Percentiles rank a stretch among this genome's conserved stretches.
These are phyloP conservation scores for Papiliotrema flavescens DNA, from an alignment of 1,284 basidiomycete genomes.

Conservation along the genomic window DNA sequence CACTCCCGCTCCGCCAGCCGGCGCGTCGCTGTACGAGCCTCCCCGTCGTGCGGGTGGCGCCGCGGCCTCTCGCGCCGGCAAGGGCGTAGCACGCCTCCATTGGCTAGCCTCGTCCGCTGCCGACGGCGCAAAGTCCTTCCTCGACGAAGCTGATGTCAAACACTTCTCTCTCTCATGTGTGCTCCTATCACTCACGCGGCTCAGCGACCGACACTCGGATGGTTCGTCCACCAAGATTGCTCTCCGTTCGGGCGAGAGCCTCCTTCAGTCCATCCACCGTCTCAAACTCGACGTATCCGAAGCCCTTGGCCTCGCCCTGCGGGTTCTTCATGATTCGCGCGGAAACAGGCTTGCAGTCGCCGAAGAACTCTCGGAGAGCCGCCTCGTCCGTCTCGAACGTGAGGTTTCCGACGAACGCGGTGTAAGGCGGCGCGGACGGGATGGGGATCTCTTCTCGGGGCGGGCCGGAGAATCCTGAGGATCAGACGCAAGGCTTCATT, in stretches of 20 bases:
- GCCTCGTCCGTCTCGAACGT: conserved; percentile 84
- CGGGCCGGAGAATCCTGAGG: conserved; percentile 32
- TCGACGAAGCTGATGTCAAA: conserved; percentile 12
- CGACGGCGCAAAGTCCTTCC: conserved; percentile 42
- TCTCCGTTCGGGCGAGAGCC: conserved; percentile 63
- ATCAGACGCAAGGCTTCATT: background rate
- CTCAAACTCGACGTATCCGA: conserved; percentile 94
- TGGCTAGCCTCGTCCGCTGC: conserved; percentile 54
- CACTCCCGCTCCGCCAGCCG: conserved; percentile 16
- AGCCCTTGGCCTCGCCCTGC: conserved; percentile 92
- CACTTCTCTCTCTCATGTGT: too few relatives aligned
- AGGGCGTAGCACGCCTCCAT: conserved; percentile 85
- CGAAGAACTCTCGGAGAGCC: conserved; percentile 79
- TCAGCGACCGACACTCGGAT: conserved; percentile 94
- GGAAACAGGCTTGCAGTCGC: conserved; percentile 62
- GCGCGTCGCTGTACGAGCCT: conserved; percentile 23
- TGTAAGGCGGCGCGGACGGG: conserved; percentile 92
- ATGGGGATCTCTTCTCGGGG: conserved; percentile 87
- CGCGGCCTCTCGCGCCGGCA: conserved; percentile 56
- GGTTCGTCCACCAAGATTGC: conserved; percentile 67
- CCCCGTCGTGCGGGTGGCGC: conserved; percentile 23
- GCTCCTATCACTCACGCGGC: conserved; percentile 68
- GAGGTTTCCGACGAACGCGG: conserved; percentile 93
- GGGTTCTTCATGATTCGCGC: conserved; percentile 90
- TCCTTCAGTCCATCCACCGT: conserved; percentile 78